Percentiles rank a stretch among this genome's conserved stretches.
Conservation (phyloP, 192 early-diverging fungal genomes). For the Funneliformis mosseae region DNA sequence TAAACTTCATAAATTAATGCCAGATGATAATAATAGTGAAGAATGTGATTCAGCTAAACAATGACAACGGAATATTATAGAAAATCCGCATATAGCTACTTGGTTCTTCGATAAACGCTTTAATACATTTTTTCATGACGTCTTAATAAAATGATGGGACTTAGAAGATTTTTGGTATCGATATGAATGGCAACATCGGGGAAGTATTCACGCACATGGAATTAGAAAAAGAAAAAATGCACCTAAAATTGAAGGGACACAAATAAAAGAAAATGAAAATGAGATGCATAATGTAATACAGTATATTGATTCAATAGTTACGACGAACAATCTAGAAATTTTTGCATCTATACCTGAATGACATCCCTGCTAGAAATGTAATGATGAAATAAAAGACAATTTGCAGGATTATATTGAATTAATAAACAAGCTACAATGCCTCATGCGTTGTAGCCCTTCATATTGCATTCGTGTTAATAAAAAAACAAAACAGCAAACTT, state of each 20-base stretch:
- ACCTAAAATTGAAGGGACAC: neutral
- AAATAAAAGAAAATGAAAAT: constrained; percentile 3
- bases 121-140: neutral
- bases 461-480: neutral
- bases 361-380: neutral
- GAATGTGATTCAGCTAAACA: neutral
- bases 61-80: too few relatives aligned
- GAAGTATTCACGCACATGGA: neutral
- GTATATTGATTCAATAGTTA: neutral
- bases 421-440: neutral
- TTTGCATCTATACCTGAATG: neutral
- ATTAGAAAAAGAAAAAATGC: neutral
- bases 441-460: neutral
- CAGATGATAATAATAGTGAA: neutral
- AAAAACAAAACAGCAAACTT: neutral
- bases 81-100: too few relatives aligned
- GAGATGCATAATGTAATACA: neutral
- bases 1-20: too few relatives aligned
- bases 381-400: neutral
- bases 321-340: neutral
- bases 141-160: constrained; percentile 49
- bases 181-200: too few relatives aligned
- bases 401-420: neutral
- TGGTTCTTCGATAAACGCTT: neutral
- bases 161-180: neutral